phyloP scores from a whole-genome alignment of 1,284 basidiomycete species.

The Dichomitus squalens region DNA sequence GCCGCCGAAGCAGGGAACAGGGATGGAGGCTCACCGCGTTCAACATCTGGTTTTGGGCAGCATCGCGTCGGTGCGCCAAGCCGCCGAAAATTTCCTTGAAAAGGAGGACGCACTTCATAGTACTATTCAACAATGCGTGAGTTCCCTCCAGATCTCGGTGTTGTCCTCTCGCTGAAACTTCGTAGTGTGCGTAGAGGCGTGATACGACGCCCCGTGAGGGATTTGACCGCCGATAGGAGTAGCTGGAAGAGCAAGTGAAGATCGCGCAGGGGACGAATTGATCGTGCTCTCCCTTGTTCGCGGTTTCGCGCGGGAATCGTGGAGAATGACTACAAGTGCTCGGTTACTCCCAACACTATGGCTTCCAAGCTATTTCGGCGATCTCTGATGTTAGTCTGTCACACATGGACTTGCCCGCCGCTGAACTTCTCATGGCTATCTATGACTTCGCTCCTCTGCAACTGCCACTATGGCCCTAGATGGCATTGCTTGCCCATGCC shows the following conservation, averaged over 20 bases:
- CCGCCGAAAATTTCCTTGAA: conserved; percentile 42
- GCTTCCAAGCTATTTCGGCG: too few species aligned
- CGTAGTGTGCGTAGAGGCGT: conserved; percentile 52
- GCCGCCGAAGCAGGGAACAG: conserved; percentile 39
- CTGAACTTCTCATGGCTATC: too few species aligned
- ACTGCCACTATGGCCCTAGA: too few species aligned
- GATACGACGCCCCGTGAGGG: conserved; percentile 40
- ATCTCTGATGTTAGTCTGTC: too few species aligned
- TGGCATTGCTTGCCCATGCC: too few species aligned
- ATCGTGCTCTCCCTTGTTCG: too few species aligned
- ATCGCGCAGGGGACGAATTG: not conserved
- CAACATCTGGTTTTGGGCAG: conserved; percentile 51
- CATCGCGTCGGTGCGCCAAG: conserved; percentile 41
- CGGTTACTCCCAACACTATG: too few species aligned
- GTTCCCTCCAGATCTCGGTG: conserved; percentile 19
- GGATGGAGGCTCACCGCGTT: conserved; percentile 39
- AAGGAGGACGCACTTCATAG: conserved; percentile 49
- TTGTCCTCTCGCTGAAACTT: too few species aligned
- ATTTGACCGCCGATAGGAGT: conserved; percentile 45
- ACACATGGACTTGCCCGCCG: too few species aligned
- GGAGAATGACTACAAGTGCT: too few species aligned
- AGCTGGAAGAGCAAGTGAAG: conserved; percentile 40
- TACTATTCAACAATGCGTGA: conserved; percentile 55
- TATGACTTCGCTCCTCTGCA: too few species aligned
- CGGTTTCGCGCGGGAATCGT: too few species aligned